These are phyloP conservation scores for Suillus weaverae DNA, from an alignment of 768 basidiomycete genomes.

Conservation along the genomic window DNA sequence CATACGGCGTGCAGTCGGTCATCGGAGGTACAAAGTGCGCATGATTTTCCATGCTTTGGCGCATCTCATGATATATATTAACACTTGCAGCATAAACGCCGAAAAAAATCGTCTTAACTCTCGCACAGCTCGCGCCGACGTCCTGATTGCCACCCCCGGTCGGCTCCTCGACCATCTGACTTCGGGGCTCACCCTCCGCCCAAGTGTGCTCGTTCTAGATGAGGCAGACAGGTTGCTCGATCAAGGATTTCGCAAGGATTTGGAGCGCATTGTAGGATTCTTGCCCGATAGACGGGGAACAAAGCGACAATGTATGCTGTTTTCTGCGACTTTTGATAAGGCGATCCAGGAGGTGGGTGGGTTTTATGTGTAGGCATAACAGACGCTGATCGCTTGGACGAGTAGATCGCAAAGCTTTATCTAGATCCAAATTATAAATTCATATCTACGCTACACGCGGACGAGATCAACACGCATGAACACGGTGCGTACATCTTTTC, in stretches of 20 bases:
- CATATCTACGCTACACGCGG: constrained; percentile 56
- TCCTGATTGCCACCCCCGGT: constrained; percentile 76
- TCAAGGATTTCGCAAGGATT: constrained; percentile 66
- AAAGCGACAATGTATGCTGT: constrained; percentile 65
- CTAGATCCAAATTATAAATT: constrained; percentile 37
- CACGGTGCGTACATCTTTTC: constrained; percentile 41
- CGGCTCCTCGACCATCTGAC: constrained; percentile 70
- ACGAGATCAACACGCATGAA: constrained; percentile 61
- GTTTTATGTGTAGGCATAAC: not conserved
- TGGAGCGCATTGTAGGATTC: constrained; percentile 58
- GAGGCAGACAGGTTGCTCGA: constrained; percentile 77
- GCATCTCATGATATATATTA: constrained; percentile 13
- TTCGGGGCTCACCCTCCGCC: not conserved
- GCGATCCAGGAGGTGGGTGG: constrained; percentile 54
- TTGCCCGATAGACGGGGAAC: constrained; percentile 47
- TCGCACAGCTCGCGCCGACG: constrained; percentile 38
- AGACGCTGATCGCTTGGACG: not conserved
- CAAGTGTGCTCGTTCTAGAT: constrained; percentile 52
- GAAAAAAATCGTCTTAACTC: constrained; percentile 27
- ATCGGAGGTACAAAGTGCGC: constrained; percentile 58
- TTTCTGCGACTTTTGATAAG: constrained; percentile 74
- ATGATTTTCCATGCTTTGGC: not conserved
- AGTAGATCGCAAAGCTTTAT: constrained; percentile 30
- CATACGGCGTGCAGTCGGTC: constrained; percentile 44
- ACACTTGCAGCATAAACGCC: constrained; percentile 19